Conservation (phyloP, 2,329 filamentous ascomycete genomes). For the Cryphonectria radicalis region DNA sequence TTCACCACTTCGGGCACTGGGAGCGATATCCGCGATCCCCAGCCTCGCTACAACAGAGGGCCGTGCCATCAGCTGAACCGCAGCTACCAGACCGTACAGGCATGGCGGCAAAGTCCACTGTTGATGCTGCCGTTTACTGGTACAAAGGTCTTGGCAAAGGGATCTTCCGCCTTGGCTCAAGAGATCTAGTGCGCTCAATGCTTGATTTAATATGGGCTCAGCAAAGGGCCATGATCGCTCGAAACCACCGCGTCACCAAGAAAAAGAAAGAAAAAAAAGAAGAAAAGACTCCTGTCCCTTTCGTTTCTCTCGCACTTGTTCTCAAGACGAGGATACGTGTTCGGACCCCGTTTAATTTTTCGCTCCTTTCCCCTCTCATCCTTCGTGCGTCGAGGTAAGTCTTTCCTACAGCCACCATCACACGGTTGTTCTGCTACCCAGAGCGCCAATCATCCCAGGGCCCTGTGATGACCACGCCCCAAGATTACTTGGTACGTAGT, state of each 20-base stretch:
- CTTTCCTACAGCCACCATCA: too few species aligned
- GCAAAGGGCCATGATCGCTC: background rate
- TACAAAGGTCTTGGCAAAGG: background rate
- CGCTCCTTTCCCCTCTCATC: background rate
- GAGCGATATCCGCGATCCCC: background rate
- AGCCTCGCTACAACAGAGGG: background rate
- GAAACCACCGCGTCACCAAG: background rate
- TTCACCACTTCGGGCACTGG: background rate
- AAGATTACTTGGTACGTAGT: too few species aligned
- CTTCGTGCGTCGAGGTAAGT: too few species aligned
- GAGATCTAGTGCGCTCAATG: background rate
- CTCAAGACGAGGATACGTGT: background rate
- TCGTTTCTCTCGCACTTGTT: background rate
- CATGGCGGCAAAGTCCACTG: background rate
- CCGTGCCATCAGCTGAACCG: background rate
- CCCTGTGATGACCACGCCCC: too few species aligned
- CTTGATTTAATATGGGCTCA: background rate
- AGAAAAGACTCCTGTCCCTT: too few species aligned
- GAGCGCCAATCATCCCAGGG: background rate
- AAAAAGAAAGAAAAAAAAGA: too few species aligned
- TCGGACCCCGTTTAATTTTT: background rate
- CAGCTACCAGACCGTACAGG: background rate
- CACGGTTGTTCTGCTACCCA: background rate
- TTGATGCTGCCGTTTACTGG: background rate
- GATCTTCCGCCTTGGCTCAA: background rate